Percentiles rank a stretch among this genome's conserved stretches.
phyloP scores from a whole-genome alignment of 345 rosid species.

The Eucalyptus cladocalyx region DNA sequence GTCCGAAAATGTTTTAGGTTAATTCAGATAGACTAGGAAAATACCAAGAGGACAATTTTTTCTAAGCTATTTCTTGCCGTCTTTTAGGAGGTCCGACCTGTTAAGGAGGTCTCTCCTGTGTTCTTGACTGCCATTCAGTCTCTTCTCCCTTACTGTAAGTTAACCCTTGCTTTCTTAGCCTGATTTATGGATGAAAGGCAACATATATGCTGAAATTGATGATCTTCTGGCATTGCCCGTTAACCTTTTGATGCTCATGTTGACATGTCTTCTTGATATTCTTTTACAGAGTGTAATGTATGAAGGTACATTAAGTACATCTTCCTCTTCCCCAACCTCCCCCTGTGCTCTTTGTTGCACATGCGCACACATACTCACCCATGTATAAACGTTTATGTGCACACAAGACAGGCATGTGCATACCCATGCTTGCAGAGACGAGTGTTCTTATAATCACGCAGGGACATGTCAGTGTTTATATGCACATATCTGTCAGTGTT shows the following conservation, averaged over 20 bases:
- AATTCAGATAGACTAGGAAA: background rate
- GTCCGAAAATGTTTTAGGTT: too few species aligned
- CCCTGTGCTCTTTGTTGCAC: background rate
- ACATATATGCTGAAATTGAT: background rate
- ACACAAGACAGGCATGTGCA: background rate
- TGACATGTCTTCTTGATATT: background rate
- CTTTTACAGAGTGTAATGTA: background rate
- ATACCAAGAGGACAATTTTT: background rate
- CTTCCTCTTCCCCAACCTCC: background rate
- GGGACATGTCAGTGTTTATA: background rate
- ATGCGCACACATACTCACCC: background rate
- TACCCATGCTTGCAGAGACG: background rate
- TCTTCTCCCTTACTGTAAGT: slow-evolving; percentile 85
- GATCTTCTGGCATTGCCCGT: background rate
- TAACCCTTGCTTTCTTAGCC: background rate
- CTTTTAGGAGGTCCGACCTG: slow-evolving; percentile 71
- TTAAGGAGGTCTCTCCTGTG: slow-evolving; percentile 81
- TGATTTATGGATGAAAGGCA: background rate
- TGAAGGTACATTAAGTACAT: background rate
- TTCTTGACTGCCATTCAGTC: slow-evolving; percentile 74
- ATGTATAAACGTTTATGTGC: background rate
- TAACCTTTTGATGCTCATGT: background rate
- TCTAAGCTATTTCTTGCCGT: background rate
- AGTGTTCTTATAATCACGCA: background rate
- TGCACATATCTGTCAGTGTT: background rate